Base-by-base conservation (phyloP, 441 rosid species). In the Eugenia klotzschiana region DNA sequence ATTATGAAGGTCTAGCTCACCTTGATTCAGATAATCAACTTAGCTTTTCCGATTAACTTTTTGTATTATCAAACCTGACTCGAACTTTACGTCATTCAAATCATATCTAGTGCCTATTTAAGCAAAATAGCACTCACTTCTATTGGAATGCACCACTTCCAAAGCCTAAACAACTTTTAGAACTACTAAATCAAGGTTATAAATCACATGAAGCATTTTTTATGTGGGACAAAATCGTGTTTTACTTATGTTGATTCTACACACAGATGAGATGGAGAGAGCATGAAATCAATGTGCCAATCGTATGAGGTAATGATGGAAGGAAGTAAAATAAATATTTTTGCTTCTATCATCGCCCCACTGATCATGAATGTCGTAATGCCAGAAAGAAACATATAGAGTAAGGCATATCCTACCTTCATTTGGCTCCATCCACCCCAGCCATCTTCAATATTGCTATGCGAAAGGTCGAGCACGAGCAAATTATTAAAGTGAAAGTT, bases 381-480 rank as follows among this genome's bases (percentile, higher is more conserved):
- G 16, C 26, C 16, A 26, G 1, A 26, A 57, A 26, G 8, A 51
- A 51, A 5, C 14, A 13, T 1, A 13, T 56, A n/a, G 18, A 26
- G 8, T 26, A 57, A 6, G 69, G 20, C 69, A 13, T 0, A 3
- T 13, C 69, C 14, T 1, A 57, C 4, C 33, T 25, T 57, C 33
- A 57, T 57, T 57, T 26, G 69, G 33, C 20, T 57, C 33, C 60
- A 25, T 4, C 60, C 60, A 56, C 1, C 69, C 33, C 33, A 57
- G 0, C 8, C 29, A 56, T 25, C 64, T 56, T 25, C 4, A 25
- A 56, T 25, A 12, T 25, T 1, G 4, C 64, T 56, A 5, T 2
- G 0, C 0, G 4, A 13, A 56, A 25, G 64, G 33, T 56, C 4
- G 3, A 56, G 64, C 4, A 25, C 33, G 0, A 25, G 0, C 18